Percentiles rank a stretch among this genome's conserved stretches.
phyloP scores from a whole-genome alignment of 164 flowering plant genomes.

The Tetrastigma voinierianum region DNA sequence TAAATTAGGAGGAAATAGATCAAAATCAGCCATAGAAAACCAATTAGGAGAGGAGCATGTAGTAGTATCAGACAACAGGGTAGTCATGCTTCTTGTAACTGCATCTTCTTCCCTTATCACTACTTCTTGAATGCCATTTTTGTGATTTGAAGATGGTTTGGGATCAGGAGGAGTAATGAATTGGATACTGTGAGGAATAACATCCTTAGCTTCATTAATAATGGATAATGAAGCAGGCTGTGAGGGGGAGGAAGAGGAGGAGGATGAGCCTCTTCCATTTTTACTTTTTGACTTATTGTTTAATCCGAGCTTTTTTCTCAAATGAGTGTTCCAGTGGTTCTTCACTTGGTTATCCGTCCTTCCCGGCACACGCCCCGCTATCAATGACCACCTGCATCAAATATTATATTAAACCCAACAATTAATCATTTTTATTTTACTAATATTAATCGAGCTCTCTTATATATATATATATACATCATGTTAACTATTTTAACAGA shows the following conservation, averaged over 20 bases:
- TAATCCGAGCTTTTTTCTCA: conserved; percentile 26
- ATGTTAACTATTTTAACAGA: no score
- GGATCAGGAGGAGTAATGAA: not conserved
- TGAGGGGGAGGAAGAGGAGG: no score
- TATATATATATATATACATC: no score
- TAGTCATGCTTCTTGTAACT: not conserved
- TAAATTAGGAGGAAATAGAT: conserved; percentile 5
- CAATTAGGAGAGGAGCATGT: no score
- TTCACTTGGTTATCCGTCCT: conserved; percentile 41
- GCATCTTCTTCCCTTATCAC: no score
- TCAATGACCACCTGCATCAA: conserved; percentile 33
- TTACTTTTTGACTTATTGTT: not conserved
- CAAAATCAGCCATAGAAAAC: conserved; percentile 13
- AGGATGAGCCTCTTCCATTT: no score
- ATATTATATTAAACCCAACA: no score
- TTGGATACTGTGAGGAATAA: no score
- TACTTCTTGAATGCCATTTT: not conserved
- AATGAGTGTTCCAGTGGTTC: conserved; percentile 42
- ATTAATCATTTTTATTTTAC: no score
- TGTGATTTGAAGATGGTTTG: not conserved
- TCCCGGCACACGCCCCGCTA: conserved; percentile 39
- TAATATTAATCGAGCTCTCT: no score
- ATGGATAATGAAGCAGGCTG: no score
- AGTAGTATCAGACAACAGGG: not conserved
- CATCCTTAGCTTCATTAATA: no score